Base-by-base conservation (phyloP, 805 yeast species). In the Candida lessepsii region DNA sequence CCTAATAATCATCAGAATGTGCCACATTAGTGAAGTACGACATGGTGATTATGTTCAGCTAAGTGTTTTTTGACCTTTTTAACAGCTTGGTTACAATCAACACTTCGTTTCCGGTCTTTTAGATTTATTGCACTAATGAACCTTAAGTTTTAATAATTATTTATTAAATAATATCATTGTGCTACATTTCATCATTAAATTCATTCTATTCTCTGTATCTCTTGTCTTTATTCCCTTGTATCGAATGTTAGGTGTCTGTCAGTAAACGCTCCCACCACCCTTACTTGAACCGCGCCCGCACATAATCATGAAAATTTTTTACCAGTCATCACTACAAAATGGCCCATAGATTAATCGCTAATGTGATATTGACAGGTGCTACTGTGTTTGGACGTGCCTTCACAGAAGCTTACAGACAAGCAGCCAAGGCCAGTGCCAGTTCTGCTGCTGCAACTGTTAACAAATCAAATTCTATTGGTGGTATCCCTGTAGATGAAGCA, bases 301-400 rank as follows among this genome's bases (percentile, higher is more conserved):
- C 35, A 13, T 11, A 20, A 31, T 21, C 19, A 18, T 32, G 29
- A 28, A 39, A 34, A 33, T 16, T 39, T 39, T 39, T 32, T 32
- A 23, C 20, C 28, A 38, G 27, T 31, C 36, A 25, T 37, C 37
- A 31, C n/a, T 21, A 29, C 5, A 39, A 5, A 15, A 69, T 70
- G 97, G 98, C 99, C 47, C 96, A 93, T 63, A 80, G 97, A 71
- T 75, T 95, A 42, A 58, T 91, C 40, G 87, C 86, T 49, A 91
- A 86, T 63, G 96, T 93, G 48, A 75, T 89, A 35, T 78, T 90
- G 56, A 90, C 98, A 8, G 98, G 98, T 42, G 95, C 97, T 4
- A 83, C 87, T 52, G 98, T 91, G 21, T 89, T 93, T 58, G 97
- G 98, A 42, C 79, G 86, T 52, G 99, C 99, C 0, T 93, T 93